phyloP scores from a whole-genome alignment of 2,329 filamentous ascomycete species.

The Iodosphaeria phyllophila region DNA sequence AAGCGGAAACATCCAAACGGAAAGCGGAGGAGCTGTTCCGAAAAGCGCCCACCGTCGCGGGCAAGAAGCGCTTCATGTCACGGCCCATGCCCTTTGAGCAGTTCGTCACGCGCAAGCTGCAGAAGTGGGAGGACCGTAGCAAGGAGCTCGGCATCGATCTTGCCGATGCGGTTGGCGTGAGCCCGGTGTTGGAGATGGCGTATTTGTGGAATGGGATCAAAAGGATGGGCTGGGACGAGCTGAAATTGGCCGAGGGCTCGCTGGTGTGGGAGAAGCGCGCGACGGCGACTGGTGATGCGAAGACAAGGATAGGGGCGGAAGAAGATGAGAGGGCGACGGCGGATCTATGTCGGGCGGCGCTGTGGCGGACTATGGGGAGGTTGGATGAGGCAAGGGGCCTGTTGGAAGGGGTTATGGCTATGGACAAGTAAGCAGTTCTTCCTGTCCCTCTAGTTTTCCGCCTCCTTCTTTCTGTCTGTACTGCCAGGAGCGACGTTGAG shows the following conservation, averaged over 20 bases:
- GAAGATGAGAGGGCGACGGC: conserved; percentile 45
- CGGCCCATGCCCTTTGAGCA: conserved; percentile 77
- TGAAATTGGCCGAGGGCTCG: conserved; percentile 42
- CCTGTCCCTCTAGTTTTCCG: too few species aligned
- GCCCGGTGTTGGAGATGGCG: conserved; percentile 75
- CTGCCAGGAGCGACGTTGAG: not conserved
- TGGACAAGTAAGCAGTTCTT: conserved; percentile 50
- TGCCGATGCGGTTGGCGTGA: conserved; percentile 63
- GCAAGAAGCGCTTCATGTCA: conserved; percentile 80
- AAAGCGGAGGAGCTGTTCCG: conserved; percentile 52
- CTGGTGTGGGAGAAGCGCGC: conserved; percentile 50
- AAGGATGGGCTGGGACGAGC: conserved; percentile 49
- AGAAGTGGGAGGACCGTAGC: conserved; percentile 71
- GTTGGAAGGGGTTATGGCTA: conserved; percentile 43
- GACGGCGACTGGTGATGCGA: conserved; percentile 22
- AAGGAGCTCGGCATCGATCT: conserved; percentile 48
- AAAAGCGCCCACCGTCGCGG: conserved; percentile 54
- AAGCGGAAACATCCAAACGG: conserved; percentile 44
- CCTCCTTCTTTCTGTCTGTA: conserved; percentile 12
- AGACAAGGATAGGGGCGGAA: conserved; percentile 28
- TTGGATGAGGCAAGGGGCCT: conserved; percentile 45
- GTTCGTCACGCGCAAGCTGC: conserved; percentile 66
- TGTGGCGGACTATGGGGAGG: conserved; percentile 43
- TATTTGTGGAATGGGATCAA: conserved; percentile 87
- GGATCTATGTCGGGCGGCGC: conserved; percentile 44